Base-by-base conservation (phyloP, 176 grass and related monocot genomes). In the Zea mays region DNA sequence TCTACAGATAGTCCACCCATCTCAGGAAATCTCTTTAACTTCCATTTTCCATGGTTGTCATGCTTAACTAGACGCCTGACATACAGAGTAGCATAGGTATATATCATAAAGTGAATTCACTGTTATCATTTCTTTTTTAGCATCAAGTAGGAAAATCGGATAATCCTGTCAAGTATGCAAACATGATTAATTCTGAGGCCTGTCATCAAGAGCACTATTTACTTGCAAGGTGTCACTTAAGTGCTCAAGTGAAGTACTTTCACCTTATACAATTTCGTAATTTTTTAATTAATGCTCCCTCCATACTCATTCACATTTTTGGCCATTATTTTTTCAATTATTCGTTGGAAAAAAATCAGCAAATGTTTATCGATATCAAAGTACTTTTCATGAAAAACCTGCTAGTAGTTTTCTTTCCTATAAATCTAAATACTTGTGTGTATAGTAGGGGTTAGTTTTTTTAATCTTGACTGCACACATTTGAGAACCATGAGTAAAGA, bases 141-240 rank as follows among this genome's bases (percentile, higher is more conserved):
- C 1, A 27, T 27, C 27, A 27, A 27, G 27, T 27, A 27, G 27
- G 27, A 27, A 27, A 27, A 27, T 27, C 27, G 27, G 27, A 27
- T 27, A 27, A 27, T 27, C 27, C 27, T 27, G 27, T 27, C 27
- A 27, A 27, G 27, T 27, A 27, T 27, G 27, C 27, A 58, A 58
- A 20, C 19, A 58, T 33, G 37, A 69, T 69, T 86, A 75, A n/a
- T 33, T 12, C 19, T 62, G 42, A 59, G 74, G 9, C 74, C 45
- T 71, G 46, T 62, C 36, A 62, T 21, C 10, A 74, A 52, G 8
- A 39, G 16, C 42, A 34, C 58, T 65, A 45, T 71, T 59, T 73
- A n/a, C 42, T 70, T 66, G 21, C 27, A 27, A 27, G 27, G 27
- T 27, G 27, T 27, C 27, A 27, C 27, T 27, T 27, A 27, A 27